Evolutionary conservation across 169 alveolate genomes (phyloP).

Genomic region (Eimeria falciformis): DNA sequence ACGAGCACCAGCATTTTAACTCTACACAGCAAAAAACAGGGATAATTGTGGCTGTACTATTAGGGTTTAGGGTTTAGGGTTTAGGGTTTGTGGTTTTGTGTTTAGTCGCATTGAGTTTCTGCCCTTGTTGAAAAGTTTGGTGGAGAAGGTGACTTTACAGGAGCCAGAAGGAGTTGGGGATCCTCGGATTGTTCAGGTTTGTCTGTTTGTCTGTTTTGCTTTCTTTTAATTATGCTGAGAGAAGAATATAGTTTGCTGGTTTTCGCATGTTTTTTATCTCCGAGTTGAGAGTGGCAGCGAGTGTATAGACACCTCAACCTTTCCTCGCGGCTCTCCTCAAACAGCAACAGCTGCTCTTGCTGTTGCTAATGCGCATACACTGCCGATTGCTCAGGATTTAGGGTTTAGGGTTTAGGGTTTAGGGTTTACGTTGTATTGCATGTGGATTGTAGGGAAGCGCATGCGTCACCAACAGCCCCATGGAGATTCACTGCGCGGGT

Average conservation of each 20-base stretch:
- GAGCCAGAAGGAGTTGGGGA: constrained; percentile 75
- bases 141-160: constrained; percentile 79
- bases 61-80: constrained; percentile 20
- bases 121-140: constrained; percentile 81
- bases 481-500: constrained; percentile 88
- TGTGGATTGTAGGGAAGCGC: neutral
- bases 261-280: too few relatives aligned
- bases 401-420: constrained; percentile 38
- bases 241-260: too few relatives aligned
- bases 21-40: neutral
- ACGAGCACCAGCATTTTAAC: neutral
- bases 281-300: too few relatives aligned
- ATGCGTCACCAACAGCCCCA: neutral
- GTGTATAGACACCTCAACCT: too few relatives aligned
- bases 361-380: too few relatives aligned
- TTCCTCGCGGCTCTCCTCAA: too few relatives aligned
- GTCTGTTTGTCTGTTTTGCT: too few relatives aligned
- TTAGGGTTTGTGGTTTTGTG: neutral
- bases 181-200: constrained; percentile 77
- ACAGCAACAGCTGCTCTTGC: too few relatives aligned
- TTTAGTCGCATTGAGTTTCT: constrained; percentile 82
- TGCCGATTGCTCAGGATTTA: too few relatives aligned
- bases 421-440: neutral
- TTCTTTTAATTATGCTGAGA: too few relatives aligned
- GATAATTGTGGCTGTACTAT: neutral